Percentiles rank a stretch among this genome's conserved stretches.
These are phyloP conservation scores for Taphrina communis DNA, from an alignment of 1,139 yeast genomes.

Conservation along the genomic window DNA sequence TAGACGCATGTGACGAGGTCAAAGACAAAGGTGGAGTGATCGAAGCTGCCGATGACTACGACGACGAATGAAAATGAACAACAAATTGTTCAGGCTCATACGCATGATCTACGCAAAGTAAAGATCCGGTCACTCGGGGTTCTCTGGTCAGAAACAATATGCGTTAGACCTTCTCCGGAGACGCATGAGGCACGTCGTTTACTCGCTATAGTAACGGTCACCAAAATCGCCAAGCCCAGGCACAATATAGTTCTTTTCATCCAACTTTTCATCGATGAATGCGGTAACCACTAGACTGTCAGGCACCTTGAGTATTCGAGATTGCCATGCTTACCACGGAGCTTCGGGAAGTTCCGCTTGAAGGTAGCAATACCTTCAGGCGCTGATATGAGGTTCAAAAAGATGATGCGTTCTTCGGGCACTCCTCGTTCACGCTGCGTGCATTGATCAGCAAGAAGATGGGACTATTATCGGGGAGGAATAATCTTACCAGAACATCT, in stretches of 20 bases:
- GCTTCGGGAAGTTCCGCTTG: slow-evolving; percentile 76
- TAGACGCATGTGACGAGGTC: slow-evolving; percentile 96
- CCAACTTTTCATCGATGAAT: slow-evolving; percentile 82
- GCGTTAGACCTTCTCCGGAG: too few relatives aligned
- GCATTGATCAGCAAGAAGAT: not conserved
- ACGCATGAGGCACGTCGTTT: not conserved
- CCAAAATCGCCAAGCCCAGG: slow-evolving; percentile 99
- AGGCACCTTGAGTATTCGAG: not conserved
- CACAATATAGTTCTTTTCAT: slow-evolving; percentile 70
- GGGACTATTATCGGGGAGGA: not conserved
- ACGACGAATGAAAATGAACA: slow-evolving; percentile 8
- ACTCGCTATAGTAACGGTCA: slow-evolving; percentile 54
- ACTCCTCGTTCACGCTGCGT: slow-evolving; percentile 73
- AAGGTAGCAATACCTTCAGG: slow-evolving; percentile 90
- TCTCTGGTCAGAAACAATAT: too few relatives aligned
- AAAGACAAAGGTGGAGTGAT: slow-evolving; percentile 20
- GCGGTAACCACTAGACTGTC: slow-evolving; percentile 73
- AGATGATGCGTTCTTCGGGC: slow-evolving; percentile 80
- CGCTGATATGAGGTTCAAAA: slow-evolving; percentile 86
- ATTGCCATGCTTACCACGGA: slow-evolving; percentile 54
- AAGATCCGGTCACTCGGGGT: too few relatives aligned
- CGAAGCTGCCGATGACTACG: not conserved
- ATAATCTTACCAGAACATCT: slow-evolving; percentile 63
- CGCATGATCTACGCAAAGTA: not conserved
- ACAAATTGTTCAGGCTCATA: too few relatives aligned